Evolutionary conservation across 192 early-diverging fungal genomes (phyloP).

Genomic region (Backusella morwellensis): DNA sequence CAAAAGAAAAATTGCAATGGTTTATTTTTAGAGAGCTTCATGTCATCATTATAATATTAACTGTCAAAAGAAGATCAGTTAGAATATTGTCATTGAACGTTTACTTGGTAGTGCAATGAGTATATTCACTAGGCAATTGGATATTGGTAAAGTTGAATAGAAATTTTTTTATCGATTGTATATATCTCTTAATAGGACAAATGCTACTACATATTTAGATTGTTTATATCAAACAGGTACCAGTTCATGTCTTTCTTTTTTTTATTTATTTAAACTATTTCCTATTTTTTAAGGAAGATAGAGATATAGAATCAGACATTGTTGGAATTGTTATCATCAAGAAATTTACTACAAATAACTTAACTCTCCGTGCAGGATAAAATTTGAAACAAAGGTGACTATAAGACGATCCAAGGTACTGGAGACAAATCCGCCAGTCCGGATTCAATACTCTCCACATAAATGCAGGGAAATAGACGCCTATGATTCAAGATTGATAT

Average conservation of each 20-base stretch:
- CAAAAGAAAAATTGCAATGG: not conserved
- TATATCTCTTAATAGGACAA: too few species aligned
- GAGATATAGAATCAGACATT: not conserved
- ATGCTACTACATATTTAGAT: too few species aligned
- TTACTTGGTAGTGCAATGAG: not conserved
- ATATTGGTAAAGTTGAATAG: too few species aligned
- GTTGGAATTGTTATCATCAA: not conserved
- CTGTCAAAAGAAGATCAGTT: not conserved
- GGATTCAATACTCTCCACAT: not conserved
- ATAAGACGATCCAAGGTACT: not conserved
- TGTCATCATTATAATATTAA: not conserved
- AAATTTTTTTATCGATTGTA: too few species aligned
- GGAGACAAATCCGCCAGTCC: not conserved
- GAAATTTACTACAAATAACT: not conserved
- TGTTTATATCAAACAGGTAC: too few species aligned
- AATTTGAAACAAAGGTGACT: not conserved
- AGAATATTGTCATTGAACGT: too few species aligned
- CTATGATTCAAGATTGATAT: not conserved
- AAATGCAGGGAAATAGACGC: not conserved
- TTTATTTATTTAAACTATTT: too few species aligned
- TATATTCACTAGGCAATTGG: too few species aligned
- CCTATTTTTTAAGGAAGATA: too few species aligned
- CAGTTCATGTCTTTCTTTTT: too few species aligned
- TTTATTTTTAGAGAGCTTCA: not conserved
- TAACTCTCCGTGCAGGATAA: not conserved